These are phyloP conservation scores for Phytophthora cajani DNA, from an alignment of 352 stramenopile species.

Conservation along the genomic window DNA sequence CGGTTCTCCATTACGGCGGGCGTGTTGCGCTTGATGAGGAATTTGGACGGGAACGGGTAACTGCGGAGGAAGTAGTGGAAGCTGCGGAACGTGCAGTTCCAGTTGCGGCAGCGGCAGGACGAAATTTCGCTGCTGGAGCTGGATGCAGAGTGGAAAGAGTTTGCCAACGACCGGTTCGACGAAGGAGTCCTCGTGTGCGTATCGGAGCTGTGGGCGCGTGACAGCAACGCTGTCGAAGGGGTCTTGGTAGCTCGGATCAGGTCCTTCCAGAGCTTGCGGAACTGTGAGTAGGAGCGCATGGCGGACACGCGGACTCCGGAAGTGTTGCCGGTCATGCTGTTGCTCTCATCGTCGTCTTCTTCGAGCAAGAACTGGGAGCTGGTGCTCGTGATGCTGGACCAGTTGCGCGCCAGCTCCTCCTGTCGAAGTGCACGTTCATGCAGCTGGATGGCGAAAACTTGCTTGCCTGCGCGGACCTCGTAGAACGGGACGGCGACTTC, in stretches of 20 bases:
- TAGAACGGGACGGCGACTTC: constrained; percentile 54
- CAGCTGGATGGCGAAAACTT: constrained; percentile 58
- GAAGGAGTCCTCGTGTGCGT: not conserved
- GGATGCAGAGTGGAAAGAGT: constrained; percentile 21
- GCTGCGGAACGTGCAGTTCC: constrained; percentile 58
- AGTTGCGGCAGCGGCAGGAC: constrained; percentile 52
- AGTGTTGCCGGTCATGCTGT: constrained; percentile 15
- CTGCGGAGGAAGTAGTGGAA: constrained; percentile 55
- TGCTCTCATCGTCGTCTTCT: constrained; percentile 23
- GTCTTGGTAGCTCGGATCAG: constrained; percentile 53
- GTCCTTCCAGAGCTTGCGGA: constrained; percentile 64
- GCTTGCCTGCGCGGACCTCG: constrained; percentile 48
- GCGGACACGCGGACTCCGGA: constrained; percentile 31
- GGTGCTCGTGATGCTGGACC: constrained; percentile 37
- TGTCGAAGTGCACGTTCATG: constrained; percentile 36
- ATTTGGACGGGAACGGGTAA: constrained; percentile 63
- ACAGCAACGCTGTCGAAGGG: constrained; percentile 28
- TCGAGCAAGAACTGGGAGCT: constrained; percentile 32
- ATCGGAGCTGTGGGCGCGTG: constrained; percentile 18
- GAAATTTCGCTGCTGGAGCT: constrained; percentile 8
- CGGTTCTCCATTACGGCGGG: constrained; percentile 44
- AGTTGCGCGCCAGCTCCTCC: constrained; percentile 36
- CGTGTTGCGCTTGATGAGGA: constrained; percentile 52
- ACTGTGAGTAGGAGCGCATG: constrained; percentile 66
- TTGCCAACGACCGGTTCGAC: constrained; percentile 19